Evolutionary conservation across 2,329 filamentous ascomycete genomes (phyloP), one percentile per base, ranked within the genome.

Genomic region (Trichoderma sp.): DNA sequence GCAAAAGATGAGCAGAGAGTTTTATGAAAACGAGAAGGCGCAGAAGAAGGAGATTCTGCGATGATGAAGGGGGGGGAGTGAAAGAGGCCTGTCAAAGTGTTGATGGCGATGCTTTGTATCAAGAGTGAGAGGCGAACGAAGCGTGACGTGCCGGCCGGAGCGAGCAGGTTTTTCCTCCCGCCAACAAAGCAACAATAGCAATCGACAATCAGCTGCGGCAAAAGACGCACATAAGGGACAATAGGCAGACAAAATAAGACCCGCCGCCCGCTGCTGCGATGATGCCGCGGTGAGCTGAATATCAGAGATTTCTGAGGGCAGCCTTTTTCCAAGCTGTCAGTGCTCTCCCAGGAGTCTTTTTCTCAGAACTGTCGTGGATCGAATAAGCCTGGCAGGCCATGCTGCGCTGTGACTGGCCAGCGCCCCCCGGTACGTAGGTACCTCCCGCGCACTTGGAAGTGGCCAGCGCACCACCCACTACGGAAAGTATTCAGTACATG

Each of bases 361-460:
- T 79, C 74, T 34, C 32, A 34, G 37, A 72, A 78, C 75, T 79
- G 78, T 79, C 77, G 77, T 79, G 77, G 78, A 78, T 77, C 76
- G 78, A 79, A 79, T 78, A 79, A 78, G 78, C 77, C 77, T 76
- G 52, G 65, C 77, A 76, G 52, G 65, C 65, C 67, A 49, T 55
- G 55, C 55, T 58, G 54, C 54, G 37, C 21, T 46, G 43, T 69
- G 37, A 69, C 52, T 69, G 67, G 67, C 67, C 39, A 32, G 66
- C 56, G 55, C 28, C 6, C 6, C 30, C 21, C 16, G 59, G 59
- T 68, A 68, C 66, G 58, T 68, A 68, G 56, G 58, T 68, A 71
- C 68, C 70, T 49, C 59, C 30, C n/a, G 49, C 14, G 21, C 49
- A 30, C 26, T 26, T 54, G 14, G 26, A 54, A 16, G 51, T 54